Percentiles rank a stretch among this genome's conserved stretches.
Evolutionary conservation across 2,329 filamentous ascomycete species (phyloP).

Genomic region (Epichloe sibirici): DNA sequence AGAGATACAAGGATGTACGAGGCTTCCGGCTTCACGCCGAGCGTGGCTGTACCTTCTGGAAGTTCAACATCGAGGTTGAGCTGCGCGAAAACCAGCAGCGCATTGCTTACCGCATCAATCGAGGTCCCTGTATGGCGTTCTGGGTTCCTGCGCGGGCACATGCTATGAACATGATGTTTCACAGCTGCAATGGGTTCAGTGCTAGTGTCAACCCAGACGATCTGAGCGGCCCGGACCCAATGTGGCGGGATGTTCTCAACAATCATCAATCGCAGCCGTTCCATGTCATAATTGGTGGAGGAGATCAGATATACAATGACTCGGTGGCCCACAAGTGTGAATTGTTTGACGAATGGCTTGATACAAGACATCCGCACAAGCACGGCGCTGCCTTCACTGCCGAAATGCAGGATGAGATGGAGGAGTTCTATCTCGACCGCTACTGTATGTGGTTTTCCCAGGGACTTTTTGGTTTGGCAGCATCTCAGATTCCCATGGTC

Average conservation of each 20-base stretch:
- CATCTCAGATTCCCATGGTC: slow-evolving; percentile 92
- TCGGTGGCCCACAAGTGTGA: slow-evolving; percentile 61
- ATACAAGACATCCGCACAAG: slow-evolving; percentile 72
- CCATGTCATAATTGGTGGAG: slow-evolving; percentile 96
- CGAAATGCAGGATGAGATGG: slow-evolving; percentile 79
- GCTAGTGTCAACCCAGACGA: slow-evolving; percentile 62
- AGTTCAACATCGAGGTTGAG: slow-evolving; percentile 91
- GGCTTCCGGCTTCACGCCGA: slow-evolving; percentile 76
- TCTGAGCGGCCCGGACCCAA: slow-evolving; percentile 83
- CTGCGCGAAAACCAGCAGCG: slow-evolving; percentile 65
- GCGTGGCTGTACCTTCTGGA: slow-evolving; percentile 87
- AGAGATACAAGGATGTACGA: slow-evolving; percentile 71
- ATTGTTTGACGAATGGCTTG: slow-evolving; percentile 74
- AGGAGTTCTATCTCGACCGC: slow-evolving; percentile 74
- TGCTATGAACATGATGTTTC: slow-evolving; percentile 98
- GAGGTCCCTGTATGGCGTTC: slow-evolving; percentile 77
- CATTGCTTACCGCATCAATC: slow-evolving; percentile 91
- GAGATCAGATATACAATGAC: slow-evolving; percentile 96
- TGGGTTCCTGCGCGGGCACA: slow-evolving; percentile 82
- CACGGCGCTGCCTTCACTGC: slow-evolving; percentile 63
- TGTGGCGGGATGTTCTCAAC: slow-evolving; percentile 95
- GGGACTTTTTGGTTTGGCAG: slow-evolving; percentile 84
- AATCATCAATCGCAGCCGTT: slow-evolving; percentile 84
- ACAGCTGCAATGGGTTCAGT: slow-evolving; percentile 96
- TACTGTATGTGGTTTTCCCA: slow-evolving; percentile 96